These are phyloP conservation scores for Verticillium albo-atrum DNA, from an alignment of 2,329 filamentous ascomycete genomes.

Conservation along the genomic window DNA sequence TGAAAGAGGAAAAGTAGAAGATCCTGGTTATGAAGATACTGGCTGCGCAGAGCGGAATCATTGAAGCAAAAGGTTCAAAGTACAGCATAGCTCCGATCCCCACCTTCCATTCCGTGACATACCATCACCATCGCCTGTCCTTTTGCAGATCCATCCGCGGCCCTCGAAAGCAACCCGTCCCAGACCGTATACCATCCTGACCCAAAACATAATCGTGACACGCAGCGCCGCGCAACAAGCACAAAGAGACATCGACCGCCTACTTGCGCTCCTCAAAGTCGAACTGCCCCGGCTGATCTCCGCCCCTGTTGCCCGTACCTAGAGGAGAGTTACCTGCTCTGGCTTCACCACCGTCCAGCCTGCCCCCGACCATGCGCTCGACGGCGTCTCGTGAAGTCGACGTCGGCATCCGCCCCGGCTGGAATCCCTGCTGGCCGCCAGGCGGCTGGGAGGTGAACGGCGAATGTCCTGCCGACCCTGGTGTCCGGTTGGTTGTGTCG, in stretches of 20 bases:
- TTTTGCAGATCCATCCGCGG: background rate
- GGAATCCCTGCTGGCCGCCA: background rate
- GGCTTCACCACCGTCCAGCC: background rate
- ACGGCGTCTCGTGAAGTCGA: slow-evolving; percentile 46
- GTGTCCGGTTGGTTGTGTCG: slow-evolving; percentile 59
- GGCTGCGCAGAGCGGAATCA: background rate
- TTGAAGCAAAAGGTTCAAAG: background rate
- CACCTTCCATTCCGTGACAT: background rate
- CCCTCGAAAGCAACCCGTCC: background rate
- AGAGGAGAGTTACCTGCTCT: too few relatives aligned
- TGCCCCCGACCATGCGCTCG: slow-evolving; percentile 60
- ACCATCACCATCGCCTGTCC: background rate
- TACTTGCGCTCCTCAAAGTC: background rate
- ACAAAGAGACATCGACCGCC: background rate
- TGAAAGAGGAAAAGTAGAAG: background rate
- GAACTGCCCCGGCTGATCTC: background rate
- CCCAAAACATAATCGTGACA: background rate
- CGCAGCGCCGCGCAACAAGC: background rate
- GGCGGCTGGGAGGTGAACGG: slow-evolving; percentile 19
- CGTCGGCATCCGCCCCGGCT: slow-evolving; percentile 15
- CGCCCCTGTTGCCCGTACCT: background rate
- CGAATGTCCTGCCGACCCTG: slow-evolving; percentile 38
- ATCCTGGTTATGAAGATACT: background rate
- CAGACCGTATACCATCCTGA: background rate
- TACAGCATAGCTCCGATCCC: background rate